Evolutionary conservation across 1,139 yeast genomes (phyloP).

Genomic region (Kurtzmaniella quercitrusa): DNA sequence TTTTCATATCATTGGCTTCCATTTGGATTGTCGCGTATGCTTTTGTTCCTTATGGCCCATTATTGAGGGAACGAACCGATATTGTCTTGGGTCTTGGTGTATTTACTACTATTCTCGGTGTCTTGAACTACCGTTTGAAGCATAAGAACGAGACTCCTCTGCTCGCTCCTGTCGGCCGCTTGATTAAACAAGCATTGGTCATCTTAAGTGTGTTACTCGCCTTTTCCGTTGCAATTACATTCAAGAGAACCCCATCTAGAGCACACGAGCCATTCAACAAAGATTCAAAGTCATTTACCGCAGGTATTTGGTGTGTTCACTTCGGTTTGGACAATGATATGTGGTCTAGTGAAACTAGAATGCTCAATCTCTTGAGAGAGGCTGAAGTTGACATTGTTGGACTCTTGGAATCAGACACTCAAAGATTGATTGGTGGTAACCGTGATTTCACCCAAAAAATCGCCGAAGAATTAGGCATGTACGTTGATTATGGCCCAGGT

Average conservation of each 20-base stretch:
- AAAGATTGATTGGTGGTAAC: slow-evolving; percentile 90
- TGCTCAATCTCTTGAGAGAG: slow-evolving; percentile 78
- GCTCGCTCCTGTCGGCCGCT: slow-evolving; percentile 12
- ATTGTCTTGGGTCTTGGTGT: slow-evolving; percentile 49
- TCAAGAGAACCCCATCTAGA: slow-evolving; percentile 54
- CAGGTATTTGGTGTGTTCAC: slow-evolving; percentile 98
- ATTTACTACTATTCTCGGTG: slow-evolving; percentile 43
- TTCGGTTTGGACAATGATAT: slow-evolving; percentile 95
- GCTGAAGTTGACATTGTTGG: slow-evolving; percentile 91
- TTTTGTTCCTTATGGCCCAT: slow-evolving; percentile 90
- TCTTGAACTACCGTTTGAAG: slow-evolving; percentile 30
- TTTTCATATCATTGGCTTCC: slow-evolving; percentile 67
- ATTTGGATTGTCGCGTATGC: slow-evolving; percentile 99
- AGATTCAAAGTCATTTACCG: slow-evolving; percentile 71
- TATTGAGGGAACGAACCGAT: slow-evolving; percentile 85
- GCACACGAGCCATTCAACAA: slow-evolving; percentile 75
- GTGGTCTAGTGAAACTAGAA: slow-evolving; percentile 95
- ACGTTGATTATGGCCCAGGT: slow-evolving; percentile 95
- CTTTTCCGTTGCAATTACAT: slow-evolving; percentile 37
- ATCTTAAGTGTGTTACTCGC: slow-evolving; percentile 29
- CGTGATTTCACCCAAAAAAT: slow-evolving; percentile 88
- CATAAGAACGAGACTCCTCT: slow-evolving; percentile 12
- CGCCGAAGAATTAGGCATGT: slow-evolving; percentile 92
- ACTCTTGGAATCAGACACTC: slow-evolving; percentile 87
- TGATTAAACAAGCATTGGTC: slow-evolving; percentile 22